Percentiles rank a stretch among this genome's conserved stretches.
Evolutionary conservation across 805 yeast species (phyloP).

Genomic region (Clavispora asparagi): DNA sequence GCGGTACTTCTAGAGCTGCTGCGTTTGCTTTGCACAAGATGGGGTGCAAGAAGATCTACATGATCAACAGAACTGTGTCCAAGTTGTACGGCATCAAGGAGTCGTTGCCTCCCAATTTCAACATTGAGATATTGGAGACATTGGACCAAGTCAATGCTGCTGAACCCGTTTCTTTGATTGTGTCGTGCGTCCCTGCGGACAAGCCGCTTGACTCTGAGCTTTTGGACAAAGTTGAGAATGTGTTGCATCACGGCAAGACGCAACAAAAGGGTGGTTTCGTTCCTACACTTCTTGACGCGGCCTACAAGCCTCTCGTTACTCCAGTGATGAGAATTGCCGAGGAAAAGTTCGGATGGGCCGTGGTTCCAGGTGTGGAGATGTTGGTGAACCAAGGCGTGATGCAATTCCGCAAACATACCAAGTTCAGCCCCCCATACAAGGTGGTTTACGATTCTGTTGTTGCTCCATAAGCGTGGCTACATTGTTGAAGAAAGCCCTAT

Average conservation of each 20-base stretch:
- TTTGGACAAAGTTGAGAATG: conserved; percentile 41
- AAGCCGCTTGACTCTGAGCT: conserved; percentile 55
- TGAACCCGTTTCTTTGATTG: conserved; percentile 53
- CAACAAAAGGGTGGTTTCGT: conserved; percentile 30
- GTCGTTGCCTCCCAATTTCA: conserved; percentile 55
- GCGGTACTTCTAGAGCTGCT: conserved; percentile 97
- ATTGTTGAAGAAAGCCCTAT: too few relatives aligned
- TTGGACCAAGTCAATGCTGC: conserved; percentile 40
- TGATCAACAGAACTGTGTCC: conserved; percentile 73
- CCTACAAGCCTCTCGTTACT: conserved; percentile 85
- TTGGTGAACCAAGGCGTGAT: conserved; percentile 88
- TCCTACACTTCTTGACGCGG: conserved; percentile 79
- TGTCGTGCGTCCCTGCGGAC: conserved; percentile 83
- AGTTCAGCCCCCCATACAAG: conserved; percentile 56
- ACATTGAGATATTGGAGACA: conserved; percentile 53
- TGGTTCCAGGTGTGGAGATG: conserved; percentile 89
- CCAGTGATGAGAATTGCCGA: conserved; percentile 78
- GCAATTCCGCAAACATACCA: conserved; percentile 79
- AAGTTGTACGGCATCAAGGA: conserved; percentile 57
- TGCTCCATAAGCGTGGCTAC: neutral
- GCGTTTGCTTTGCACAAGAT: conserved; percentile 73
- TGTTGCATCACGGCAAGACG: conserved; percentile 38
- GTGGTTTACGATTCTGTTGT: conserved; percentile 59
- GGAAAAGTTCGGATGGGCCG: conserved; percentile 62
- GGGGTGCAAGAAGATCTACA: conserved; percentile 73